Evolutionary conservation across 305 asterid genomes (phyloP), one percentile per base, ranked within the genome.

Genomic region (Rubia tinctorum): DNA sequence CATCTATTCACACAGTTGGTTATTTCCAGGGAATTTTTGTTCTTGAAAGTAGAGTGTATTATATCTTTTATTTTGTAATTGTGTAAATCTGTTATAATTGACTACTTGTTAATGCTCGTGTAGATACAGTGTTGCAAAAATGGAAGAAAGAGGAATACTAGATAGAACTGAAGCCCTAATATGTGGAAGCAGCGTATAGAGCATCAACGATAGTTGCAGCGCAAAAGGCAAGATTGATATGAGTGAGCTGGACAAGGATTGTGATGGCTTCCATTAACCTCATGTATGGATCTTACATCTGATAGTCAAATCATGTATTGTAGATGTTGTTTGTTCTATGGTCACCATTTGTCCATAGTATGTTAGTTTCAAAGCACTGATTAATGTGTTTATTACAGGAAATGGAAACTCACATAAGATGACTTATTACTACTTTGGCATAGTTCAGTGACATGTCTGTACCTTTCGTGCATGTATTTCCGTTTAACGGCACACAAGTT

Each of bases 201-300:
- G 34, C 34, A 30, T 30, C 34, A 30, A 30, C 3, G 3, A 1
- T 1, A 30, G 34, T 30, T 30, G 34, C 34, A 30, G 34, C 34
- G 34, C 3, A 30, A 30, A 30, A 87, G 99, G 98, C 73, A 88
- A 97, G 84, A 95, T 95, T 72, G 98, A 95, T 83, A 95, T 95
- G 99, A 93, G 99, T 74, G 99, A 95, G 90, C 98, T 95, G 70
- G 99, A 93, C 75, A 98, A 91, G 86, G 99, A 95, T 87, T 95
- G 98, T 71, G 99, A 95, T 85, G 99, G 99, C 81, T 95, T 93
- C 80, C 98, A 93, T 78, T 98, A 88, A 78, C 96, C 97, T 73
- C 90, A 88, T 82, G 99, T 95, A 88, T 74, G 92, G 73, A 81
- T 69, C 40, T 72, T 67, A 53, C 76, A 68, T 72, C 79, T 79